Evolutionary conservation across 2,329 filamentous ascomycete genomes (phyloP), one percentile per base, ranked within the genome.

Genomic region (Elsinoe arachidis): DNA sequence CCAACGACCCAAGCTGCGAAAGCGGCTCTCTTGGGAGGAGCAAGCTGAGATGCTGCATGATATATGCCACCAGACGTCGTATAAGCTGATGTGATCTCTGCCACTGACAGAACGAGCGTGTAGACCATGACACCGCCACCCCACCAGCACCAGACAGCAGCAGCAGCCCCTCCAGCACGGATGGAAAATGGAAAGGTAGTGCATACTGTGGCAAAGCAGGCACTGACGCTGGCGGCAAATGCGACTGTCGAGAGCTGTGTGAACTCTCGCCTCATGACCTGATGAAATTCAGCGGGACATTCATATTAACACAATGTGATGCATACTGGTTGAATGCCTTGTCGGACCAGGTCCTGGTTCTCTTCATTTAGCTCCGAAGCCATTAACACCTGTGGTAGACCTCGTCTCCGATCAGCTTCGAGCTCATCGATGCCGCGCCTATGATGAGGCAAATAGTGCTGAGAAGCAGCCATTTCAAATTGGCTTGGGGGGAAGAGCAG

Each of bases 91-190:
- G 80, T 77, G 23, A 82, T 70, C 68, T 82, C 79, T 41, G 79
- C 77, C 34, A 82, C 78, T 9, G 78, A 81, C 59, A 46, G 26
- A 11, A 23, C 41, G 19, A 46, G 26, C 10, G 41, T 46, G n/a
- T 23, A 23, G n/a, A 23, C 80, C 72, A 82, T 76, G 58, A 79
- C 80, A 10, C 80, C 80, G 44, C 73, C 70, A 55, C 80, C 80
- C 51, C 80, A 64, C 80, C 80, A 83, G 66, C 76, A 81, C 80
- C 80, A 83, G 3, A 83, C 74, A 6, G 74, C 78, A 5, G 78
- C 74, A 21, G 79, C 75, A 35, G 76, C 72, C 53, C 80, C 80
- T 60, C 79, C 79, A 12, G 79, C 78, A 43, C 70, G 68, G 23
- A 82, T 71, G 1, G 80, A 79, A 63, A 77, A 80, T 11, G 71